A percentile compares a stretch with the other conserved stretches of the same genome.
phyloP scores from a whole-genome alignment of 1,284 basidiomycete species.

The Ceratobasidium papillatum region DNA sequence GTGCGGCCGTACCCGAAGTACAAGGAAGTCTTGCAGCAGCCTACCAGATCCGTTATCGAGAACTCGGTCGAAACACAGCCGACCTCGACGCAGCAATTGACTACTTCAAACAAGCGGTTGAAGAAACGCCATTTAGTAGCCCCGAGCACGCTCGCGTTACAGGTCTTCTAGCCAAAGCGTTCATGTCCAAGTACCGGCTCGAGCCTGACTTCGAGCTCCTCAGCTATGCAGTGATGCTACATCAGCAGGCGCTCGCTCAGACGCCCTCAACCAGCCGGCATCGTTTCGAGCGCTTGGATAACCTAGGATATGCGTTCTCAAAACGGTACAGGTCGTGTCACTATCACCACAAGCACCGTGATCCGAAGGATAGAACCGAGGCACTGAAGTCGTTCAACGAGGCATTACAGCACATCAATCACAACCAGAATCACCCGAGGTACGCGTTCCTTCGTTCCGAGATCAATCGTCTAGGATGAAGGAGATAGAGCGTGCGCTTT shows the following conservation, averaged over 20 bases:
- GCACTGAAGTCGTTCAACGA: too few relatives aligned
- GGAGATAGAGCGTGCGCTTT: too few relatives aligned
- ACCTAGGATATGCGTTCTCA: constrained; percentile 21
- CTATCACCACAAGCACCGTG: neutral
- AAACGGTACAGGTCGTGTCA: constrained; percentile 5
- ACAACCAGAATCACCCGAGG: neutral
- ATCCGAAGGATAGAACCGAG: neutral
- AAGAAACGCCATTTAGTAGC: constrained; percentile 17
- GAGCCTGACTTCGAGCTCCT: neutral
- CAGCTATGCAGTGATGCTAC: constrained; percentile 14
- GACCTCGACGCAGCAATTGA: constrained; percentile 28
- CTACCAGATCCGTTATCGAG: constrained; percentile 12
- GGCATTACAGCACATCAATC: neutral
- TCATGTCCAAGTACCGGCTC: constrained; percentile 16
- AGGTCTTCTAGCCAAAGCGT: neutral
- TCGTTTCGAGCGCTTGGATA: neutral
- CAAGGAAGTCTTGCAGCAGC: constrained; percentile 19
- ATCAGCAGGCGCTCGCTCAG: constrained; percentile 17
- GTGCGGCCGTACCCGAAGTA: neutral
- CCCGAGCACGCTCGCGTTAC: constrained; percentile 22
- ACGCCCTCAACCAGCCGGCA: neutral
- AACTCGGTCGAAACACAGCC: neutral
- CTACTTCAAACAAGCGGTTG: constrained; percentile 19
- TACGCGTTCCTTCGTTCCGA: too few relatives aligned
- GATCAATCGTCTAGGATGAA: too few relatives aligned